These are phyloP conservation scores for Xylariaceae sp. DNA, from an alignment of 2,329 filamentous ascomycete species.

Conservation along the genomic window DNA sequence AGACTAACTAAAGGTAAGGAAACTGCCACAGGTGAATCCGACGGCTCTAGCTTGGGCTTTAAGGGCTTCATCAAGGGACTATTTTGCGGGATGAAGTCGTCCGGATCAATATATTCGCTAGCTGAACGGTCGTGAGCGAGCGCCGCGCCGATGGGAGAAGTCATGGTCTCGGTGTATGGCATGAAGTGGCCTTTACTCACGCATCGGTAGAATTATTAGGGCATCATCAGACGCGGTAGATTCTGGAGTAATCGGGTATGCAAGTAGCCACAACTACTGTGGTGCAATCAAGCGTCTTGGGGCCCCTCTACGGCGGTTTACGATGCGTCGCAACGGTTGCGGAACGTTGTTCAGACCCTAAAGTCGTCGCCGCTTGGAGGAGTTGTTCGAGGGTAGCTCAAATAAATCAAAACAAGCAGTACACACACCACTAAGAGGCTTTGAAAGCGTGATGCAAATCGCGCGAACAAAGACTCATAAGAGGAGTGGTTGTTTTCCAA, in stretches of 20 bases:
- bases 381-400: not conserved
- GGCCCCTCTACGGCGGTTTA: constrained; percentile 3
- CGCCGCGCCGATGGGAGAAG: constrained; percentile 29
- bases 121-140: constrained; percentile 30
- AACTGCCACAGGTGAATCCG: constrained; percentile 47
- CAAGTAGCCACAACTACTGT: constrained; percentile 7
- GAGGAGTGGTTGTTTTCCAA: constrained; percentile 4
- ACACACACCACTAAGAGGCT: constrained; percentile 1
- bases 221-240: constrained; percentile 24
- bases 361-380: not conserved
- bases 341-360: not conserved
- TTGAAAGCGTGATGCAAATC: constrained; percentile 4
- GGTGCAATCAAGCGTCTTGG: constrained; percentile 4
- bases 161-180: constrained; percentile 30
- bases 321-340: constrained; percentile 3
- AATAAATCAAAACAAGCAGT: constrained; percentile 4
- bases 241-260: constrained; percentile 11
- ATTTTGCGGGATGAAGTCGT: constrained; percentile 42
- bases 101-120: constrained; percentile 43
- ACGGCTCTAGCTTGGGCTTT: constrained; percentile 45
- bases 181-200: constrained; percentile 31
- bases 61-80: constrained; percentile 38
- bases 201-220: constrained; percentile 28
- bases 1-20: constrained; percentile 43
- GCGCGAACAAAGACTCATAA: constrained; percentile 3